phyloP scores from a whole-genome alignment of 2,329 filamentous ascomycete species.

The Trichophyton rubrum region DNA sequence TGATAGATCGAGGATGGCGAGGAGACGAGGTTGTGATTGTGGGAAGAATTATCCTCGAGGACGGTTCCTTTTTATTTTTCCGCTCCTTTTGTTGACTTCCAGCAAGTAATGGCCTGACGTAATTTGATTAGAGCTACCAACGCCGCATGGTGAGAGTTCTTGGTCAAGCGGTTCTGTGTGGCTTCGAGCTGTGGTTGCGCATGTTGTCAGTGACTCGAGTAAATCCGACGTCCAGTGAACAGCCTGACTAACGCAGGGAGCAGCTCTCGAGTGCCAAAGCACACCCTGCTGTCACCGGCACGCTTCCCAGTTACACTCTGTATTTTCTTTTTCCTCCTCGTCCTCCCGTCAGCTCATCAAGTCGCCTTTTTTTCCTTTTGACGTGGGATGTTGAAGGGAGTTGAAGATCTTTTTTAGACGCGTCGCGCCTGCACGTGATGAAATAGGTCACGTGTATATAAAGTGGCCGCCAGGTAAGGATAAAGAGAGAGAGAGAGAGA shows the following conservation, averaged over 20 bases:
- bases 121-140: background rate
- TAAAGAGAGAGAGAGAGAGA: background rate
- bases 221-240: background rate
- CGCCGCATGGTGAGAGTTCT: background rate
- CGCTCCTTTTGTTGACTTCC: background rate
- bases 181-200: background rate
- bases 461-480: background rate
- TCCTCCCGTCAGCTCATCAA: background rate
- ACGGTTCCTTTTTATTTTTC: background rate
- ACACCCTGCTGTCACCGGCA: background rate
- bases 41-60: background rate
- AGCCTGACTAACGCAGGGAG: background rate
- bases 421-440: slow-evolving; percentile 4
- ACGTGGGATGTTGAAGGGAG: background rate
- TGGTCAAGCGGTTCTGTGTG: background rate
- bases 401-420: slow-evolving; percentile 1
- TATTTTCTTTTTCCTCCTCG: background rate
- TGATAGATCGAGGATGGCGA: background rate
- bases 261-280: background rate
- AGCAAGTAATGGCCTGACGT: background rate
- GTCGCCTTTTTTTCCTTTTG: background rate
- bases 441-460: slow-evolving; percentile 4
- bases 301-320: too few relatives aligned
- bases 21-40: background rate
- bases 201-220: background rate